Conservation (phyloP, 305 asterid genomes). For the Fraxinus latifolia region DNA sequence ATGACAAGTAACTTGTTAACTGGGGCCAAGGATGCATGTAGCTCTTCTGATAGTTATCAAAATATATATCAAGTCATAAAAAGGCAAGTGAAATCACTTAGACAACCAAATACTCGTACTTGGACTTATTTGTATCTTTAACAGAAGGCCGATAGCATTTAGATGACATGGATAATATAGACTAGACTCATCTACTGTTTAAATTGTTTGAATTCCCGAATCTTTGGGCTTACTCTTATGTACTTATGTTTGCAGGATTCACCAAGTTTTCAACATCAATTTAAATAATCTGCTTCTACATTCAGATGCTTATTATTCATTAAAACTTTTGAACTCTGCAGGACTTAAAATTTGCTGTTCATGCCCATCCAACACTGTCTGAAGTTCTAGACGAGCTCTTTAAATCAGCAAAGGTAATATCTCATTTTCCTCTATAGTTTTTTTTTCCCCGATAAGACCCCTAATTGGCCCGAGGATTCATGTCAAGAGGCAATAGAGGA, state of each 20-base stretch:
- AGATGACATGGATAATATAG: background rate
- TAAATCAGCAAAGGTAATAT: conserved; percentile 73
- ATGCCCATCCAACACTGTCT: conserved; percentile 91
- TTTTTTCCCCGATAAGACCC: background rate
- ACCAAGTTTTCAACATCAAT: background rate
- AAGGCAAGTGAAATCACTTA: background rate
- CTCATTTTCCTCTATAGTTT: background rate
- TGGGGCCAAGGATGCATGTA: conserved; percentile 13
- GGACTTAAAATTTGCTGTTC: conserved; percentile 83
- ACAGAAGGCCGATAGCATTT: background rate
- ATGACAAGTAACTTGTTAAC: background rate
- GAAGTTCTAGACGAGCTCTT: conserved; percentile 86
- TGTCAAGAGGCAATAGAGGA: background rate
- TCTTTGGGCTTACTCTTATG: background rate
- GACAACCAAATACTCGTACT: background rate
- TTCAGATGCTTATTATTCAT: conserved; percentile 20
- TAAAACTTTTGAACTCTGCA: conserved; percentile 38
- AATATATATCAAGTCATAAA: background rate
- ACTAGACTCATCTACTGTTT: background rate
- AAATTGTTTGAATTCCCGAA: background rate
- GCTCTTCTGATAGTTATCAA: background rate
- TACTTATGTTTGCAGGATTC: background rate
- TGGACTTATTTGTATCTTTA: background rate
- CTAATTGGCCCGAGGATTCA: background rate
- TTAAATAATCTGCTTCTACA: background rate